Conservation (phyloP, 768 basidiomycete species). For the Tulasnella calospora region DNA sequence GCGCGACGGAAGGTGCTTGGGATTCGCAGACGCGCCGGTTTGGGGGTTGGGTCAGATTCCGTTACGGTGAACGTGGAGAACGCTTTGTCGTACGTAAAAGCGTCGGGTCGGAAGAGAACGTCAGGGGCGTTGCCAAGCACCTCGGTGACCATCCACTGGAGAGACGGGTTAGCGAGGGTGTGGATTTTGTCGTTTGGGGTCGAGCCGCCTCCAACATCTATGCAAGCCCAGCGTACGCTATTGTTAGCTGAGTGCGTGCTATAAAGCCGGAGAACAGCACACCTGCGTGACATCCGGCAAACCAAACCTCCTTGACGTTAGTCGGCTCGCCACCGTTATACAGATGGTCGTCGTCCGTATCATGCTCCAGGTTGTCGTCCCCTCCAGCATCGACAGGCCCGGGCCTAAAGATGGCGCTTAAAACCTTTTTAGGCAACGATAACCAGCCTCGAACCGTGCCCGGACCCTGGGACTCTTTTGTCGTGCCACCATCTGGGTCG, state of each 20-base stretch:
- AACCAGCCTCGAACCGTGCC: background rate
- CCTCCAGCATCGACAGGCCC: background rate
- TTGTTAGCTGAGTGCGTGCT: too few species aligned
- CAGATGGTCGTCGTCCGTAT: background rate
- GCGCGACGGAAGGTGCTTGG: slow-evolving; percentile 10
- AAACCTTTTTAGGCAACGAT: background rate
- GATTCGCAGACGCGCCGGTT: background rate
- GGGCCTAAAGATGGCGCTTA: background rate
- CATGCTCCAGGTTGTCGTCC: background rate
- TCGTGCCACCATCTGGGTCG: slow-evolving; percentile 8
- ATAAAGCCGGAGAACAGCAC: too few species aligned
- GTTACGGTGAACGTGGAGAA: background rate
- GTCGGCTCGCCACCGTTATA: background rate
- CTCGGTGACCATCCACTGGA: slow-evolving; percentile 29
- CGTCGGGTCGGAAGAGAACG: slow-evolving; percentile 2
- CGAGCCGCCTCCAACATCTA: slow-evolving; percentile 28
- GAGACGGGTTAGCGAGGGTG: slow-evolving; percentile 24
- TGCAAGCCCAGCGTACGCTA: background rate
- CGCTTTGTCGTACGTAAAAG: background rate
- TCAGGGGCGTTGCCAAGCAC: slow-evolving; percentile 9
- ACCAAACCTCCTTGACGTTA: too few species aligned
- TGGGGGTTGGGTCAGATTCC: background rate
- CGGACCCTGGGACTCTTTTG: background rate
- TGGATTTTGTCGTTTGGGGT: slow-evolving; percentile 16
- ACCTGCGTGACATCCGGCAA: too few species aligned